Evolutionary conservation across 495 filamentous ascomycete genomes (phyloP), one percentile per base, ranked within the genome.

Genomic region (Penicillium pulvis): DNA sequence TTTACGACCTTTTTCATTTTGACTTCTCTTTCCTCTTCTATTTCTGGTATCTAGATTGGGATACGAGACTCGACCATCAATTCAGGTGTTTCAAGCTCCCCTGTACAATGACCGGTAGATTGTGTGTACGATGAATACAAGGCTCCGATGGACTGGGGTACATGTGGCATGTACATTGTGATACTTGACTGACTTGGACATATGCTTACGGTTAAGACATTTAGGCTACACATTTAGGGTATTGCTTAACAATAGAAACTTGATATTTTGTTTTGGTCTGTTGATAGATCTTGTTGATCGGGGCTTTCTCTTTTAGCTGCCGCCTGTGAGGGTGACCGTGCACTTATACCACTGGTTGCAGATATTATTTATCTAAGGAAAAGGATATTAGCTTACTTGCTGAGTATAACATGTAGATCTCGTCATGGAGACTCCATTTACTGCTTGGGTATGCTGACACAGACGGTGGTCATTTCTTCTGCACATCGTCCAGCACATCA

Each of bases 21-120:
- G 19, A 23, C 55, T 51, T 53, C 23, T 45, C 55, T 58, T 53
- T 58, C 26, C 4, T n/a, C 28, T 30, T 53, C 44, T 30, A 14
- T 12, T 47, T 55, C 43, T 49, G 36, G 20, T 36, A 57, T 64
- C 64, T 62, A 58, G 63, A 20, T 56, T 58, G 45, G 60, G 59
- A 65, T 53, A 56, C 44, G 19, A 51, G 35, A 31, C 33, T 45
- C 41, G 24, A 31, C 42, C 42, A 60, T 55, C n/a, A 66, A 63
- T 63, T 44, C 30, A 62, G 51, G 55, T 46, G 24, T 55, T 56
- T 51, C 39, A 45, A 31, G 47, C 42, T 41, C 45, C 39, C 16
- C 39, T 55, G 30, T 55, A 46, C 12, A 19, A 11, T 12, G 23
- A 52, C 49, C 57, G 61, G 53, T 59, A 61, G 55, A 53, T 45